phyloP scores from a whole-genome alignment of 2,329 filamentous ascomycete genomes.

The Hypoxylon sp. region DNA sequence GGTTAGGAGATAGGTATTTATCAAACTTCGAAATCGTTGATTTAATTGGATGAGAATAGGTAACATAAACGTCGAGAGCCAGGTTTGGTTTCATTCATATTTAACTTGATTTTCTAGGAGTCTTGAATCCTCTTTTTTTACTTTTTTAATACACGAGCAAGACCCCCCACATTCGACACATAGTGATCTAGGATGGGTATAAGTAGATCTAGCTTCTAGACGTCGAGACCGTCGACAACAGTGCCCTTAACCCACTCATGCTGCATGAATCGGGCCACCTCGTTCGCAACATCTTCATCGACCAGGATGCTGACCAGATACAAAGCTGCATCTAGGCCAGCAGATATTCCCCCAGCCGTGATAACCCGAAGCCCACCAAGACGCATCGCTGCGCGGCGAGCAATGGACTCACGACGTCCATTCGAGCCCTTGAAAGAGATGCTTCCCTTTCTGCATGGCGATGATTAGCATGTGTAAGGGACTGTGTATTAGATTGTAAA shows the following conservation, averaged over 20 bases:
- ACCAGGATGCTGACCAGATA: constrained; percentile 89
- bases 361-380: constrained; percentile 80
- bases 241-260: constrained; percentile 89
- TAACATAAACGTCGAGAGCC: not conserved
- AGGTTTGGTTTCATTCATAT: constrained; percentile 1
- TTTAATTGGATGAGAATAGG: not conserved
- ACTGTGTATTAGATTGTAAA: constrained; percentile 25
- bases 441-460: constrained; percentile 78
- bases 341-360: constrained; percentile 83
- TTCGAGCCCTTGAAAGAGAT: constrained; percentile 84
- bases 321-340: constrained; percentile 85
- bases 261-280: constrained; percentile 82
- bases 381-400: constrained; percentile 81
- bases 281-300: constrained; percentile 80
- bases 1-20: not conserved
- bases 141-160: constrained; percentile 40
- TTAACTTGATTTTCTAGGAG: constrained; percentile 19
- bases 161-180: constrained; percentile 35
- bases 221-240: constrained; percentile 87
- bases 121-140: constrained; percentile 29
- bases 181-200: constrained; percentile 23
- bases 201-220: constrained; percentile 64
- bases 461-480: constrained; percentile 44
- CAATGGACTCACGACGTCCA: constrained; percentile 82
- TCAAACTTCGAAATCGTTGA: not conserved